These are phyloP conservation scores for Cladorrhinum samala DNA, from an alignment of 495 filamentous ascomycete species.

Conservation along the genomic window DNA sequence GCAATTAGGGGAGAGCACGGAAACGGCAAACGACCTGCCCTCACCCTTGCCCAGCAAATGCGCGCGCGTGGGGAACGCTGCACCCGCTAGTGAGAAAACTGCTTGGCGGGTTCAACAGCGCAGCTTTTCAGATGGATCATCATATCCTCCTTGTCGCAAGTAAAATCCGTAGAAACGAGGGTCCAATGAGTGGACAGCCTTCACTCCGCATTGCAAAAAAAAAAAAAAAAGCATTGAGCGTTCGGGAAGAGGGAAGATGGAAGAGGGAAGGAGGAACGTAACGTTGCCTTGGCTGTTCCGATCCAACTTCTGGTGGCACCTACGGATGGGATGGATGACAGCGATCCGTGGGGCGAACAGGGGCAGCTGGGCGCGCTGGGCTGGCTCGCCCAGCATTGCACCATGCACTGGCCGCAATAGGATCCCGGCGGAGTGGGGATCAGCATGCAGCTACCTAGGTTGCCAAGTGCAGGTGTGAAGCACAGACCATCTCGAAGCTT, in stretches of 20 bases:
- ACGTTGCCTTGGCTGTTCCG: background rate
- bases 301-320: background rate
- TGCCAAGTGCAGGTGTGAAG: background rate
- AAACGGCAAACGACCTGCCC: no score
- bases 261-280: constrained; percentile 1
- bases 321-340: background rate
- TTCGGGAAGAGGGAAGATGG: background rate
- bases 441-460: background rate
- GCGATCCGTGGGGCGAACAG: no score
- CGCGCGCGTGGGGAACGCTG: background rate
- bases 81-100: no score
- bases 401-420: no score
- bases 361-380: no score
- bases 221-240: no score
- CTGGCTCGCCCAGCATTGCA: no score
- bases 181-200: no score
- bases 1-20: background rate
- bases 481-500: background rate
- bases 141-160: background rate
- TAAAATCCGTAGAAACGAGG: background rate
- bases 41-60: background rate
- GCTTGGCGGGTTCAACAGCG: no score
- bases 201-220: no score
- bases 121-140: no score
- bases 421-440: background rate